Base-by-base conservation (phyloP, 108 stramenopile species). In the Fragilaria crotonensis region DNA sequence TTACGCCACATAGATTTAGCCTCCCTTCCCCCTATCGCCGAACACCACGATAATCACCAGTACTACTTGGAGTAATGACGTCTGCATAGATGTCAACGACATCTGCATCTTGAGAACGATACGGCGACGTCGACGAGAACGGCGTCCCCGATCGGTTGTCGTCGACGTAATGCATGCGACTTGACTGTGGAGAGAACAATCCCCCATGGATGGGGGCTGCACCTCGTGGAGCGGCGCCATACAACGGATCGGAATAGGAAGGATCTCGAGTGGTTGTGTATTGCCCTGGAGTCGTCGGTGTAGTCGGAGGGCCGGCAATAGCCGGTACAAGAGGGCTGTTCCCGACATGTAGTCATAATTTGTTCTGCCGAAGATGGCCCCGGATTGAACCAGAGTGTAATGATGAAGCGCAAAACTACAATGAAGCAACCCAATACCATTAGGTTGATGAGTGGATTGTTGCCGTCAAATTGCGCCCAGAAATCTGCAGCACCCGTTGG, bases 21-120 rank as follows among this genome's bases (percentile, higher is more conserved):
- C 7, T 41, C 36, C 36, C 36, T 41, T 11, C 7, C 14, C 7
- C 14, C 14, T 41, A 41, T 41, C 36, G 36, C 36, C 14, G 36
- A 11, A 7, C 36, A 7, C 14, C 14, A 14, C 36, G 36, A 3
- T 52, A 25, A 45, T 73, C 77, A 17, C 77, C 72, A 14, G 54
- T 52, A 32, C 57, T 61, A 45, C 71, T 72, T 1, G 77, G 77
- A 9, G 64, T 55, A 49, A 78, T 78, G 48, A 68, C 22, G n/a
- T 28, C 23, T 45, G 29, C 21, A 26, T 59, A 59, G 46, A 59
- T 59, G 23, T 45, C 41, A 4, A 54, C 28, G 21, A 41, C 14
- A 23, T 52, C 51, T 25, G 21, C 25, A 4, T 52, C 21, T 52
- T 23, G 51, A 22, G 25, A 3, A 18, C 25, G 21, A 41, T 7